Evolutionary conservation across 2,329 filamentous ascomycete genomes (phyloP).

Genomic region (Paracamarosporium sp.): DNA sequence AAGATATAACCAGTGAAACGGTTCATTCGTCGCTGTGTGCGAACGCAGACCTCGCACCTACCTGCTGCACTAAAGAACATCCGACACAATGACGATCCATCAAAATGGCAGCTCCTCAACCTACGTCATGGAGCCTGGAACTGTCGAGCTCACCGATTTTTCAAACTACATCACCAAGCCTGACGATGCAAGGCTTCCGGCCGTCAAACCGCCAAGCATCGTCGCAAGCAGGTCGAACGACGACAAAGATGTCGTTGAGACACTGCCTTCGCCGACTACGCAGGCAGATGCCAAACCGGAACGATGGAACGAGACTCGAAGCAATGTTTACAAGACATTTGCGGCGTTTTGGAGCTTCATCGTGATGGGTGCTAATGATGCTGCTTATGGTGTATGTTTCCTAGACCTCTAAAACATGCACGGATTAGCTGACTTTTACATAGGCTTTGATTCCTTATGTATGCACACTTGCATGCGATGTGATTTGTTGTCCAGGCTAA

Average conservation of each 20-base stretch:
- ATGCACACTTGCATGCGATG: conserved; percentile 4
- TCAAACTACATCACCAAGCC: conserved; percentile 28
- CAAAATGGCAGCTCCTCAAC: conserved; percentile 44
- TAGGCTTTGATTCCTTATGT: conserved; percentile 58
- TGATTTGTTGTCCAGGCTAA: conserved; percentile 6
- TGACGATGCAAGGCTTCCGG: conserved; percentile 24
- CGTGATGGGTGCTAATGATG: conserved; percentile 74
- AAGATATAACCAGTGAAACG: not conserved
- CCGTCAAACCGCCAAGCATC: conserved; percentile 16
- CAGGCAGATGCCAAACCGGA: conserved; percentile 53
- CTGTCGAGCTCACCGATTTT: conserved; percentile 40
- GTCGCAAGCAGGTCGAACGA: conserved; percentile 26
- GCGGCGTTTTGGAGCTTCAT: conserved; percentile 68
- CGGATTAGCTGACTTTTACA: not conserved
- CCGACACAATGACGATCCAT: conserved; percentile 26
- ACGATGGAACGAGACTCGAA: conserved; percentile 68
- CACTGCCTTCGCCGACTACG: conserved; percentile 55
- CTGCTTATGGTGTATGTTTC: conserved; percentile 64
- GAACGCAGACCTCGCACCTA: no score
- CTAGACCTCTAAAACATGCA: not conserved
- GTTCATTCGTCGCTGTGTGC: not conserved
- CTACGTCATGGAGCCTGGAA: conserved; percentile 34
- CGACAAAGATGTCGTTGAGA: conserved; percentile 43
- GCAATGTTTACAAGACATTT: conserved; percentile 65
- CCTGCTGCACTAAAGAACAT: not conserved